phyloP scores from a whole-genome alignment of 495 filamentous ascomycete species.

The Xylaria cubensis region DNA sequence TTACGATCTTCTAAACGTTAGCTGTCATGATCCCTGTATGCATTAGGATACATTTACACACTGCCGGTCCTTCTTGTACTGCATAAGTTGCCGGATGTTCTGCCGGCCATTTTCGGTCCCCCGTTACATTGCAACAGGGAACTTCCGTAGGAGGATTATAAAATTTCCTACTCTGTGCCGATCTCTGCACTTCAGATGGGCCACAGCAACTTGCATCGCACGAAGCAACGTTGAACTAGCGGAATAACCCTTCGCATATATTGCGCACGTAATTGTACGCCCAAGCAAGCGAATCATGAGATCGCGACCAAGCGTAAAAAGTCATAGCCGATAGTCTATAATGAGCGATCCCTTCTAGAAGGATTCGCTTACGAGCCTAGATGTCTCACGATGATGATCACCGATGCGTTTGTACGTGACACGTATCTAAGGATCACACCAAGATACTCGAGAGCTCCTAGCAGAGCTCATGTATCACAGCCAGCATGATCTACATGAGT shows the following conservation, averaged over 20 bases:
- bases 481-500: neutral
- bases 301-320: neutral
- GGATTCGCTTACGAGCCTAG: neutral
- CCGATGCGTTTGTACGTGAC: neutral
- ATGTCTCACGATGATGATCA: slow-evolving; percentile 8
- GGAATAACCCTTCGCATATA: neutral
- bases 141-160: neutral
- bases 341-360: slow-evolving; percentile 9
- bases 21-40: slow-evolving; percentile 20
- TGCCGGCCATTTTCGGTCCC: neutral
- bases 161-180: neutral
- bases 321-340: neutral
- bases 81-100: neutral
- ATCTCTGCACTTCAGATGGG: neutral
- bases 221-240: neutral
- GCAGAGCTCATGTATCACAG: neutral
- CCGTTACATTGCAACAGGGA: neutral
- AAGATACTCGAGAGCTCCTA: neutral
- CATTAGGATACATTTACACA: neutral
- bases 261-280: neutral
- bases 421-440: neutral
- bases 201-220: neutral
- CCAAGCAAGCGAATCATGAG: neutral
- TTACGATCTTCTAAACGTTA: neutral
- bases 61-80: neutral